Evolutionary conservation across 176 grass and related monocot species (phyloP).

Genomic region (Rhynchospora pubera): DNA sequence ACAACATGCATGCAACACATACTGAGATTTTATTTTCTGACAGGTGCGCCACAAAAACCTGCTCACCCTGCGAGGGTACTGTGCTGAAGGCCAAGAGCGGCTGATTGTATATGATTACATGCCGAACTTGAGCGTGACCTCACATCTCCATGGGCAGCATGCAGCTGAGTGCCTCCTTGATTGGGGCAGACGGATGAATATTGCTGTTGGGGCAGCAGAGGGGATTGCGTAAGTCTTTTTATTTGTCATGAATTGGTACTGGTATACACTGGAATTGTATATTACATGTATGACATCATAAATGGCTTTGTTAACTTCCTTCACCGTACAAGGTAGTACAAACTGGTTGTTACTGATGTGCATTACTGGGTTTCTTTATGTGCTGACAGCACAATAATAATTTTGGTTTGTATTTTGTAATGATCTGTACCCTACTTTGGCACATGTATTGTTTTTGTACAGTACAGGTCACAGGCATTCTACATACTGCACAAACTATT

Average conservation of each 20-base stretch:
- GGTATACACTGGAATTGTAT: not conserved
- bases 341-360: not conserved
- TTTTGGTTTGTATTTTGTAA: not conserved
- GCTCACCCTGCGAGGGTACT: constrained; percentile 77
- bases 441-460: not conserved
- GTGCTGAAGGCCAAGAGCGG: constrained; percentile 77
- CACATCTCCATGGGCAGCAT: constrained; percentile 81
- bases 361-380: not conserved
- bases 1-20: not conserved
- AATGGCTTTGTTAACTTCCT: not conserved
- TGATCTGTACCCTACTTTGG: not conserved
- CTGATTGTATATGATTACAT: constrained; percentile 87
- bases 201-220: constrained; percentile 68
- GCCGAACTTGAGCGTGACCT: constrained; percentile 67
- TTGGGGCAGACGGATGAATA: constrained; percentile 70
- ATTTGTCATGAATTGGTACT: not conserved
- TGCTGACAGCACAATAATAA: not conserved
- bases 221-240: constrained; percentile 67
- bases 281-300: not conserved
- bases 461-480: no score
- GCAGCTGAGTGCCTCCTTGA: constrained; percentile 58
- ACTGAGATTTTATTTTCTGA: not conserved
- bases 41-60: constrained; percentile 69
- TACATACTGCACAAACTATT: not conserved
- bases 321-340: no score